Evolutionary conservation across 176 grass and related monocot species (phyloP).

Genomic region (Rhynchospora pubera): DNA sequence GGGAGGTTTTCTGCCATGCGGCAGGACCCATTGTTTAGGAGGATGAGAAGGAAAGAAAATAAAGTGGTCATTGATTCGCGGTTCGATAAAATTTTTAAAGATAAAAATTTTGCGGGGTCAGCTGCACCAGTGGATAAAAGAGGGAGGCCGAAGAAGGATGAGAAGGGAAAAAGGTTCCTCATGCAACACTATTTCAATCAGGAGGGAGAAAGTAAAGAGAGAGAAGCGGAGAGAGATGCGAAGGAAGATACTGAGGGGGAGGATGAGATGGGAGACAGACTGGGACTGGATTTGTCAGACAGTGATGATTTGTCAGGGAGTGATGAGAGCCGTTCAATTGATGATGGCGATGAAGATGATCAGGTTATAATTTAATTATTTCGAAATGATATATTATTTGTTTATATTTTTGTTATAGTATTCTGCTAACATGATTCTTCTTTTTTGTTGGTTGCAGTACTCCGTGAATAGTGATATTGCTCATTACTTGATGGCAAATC

Average conservation of each 20-base stretch:
- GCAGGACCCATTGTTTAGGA: slow-evolving; percentile 53
- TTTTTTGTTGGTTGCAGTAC: slow-evolving; percentile 28
- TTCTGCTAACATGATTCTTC: not conserved
- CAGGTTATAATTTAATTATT: slow-evolving; percentile 34
- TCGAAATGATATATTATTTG: not conserved
- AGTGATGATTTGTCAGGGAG: slow-evolving; percentile 31
- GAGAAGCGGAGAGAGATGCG: not conserved
- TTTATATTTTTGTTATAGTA: not conserved
- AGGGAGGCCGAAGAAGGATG: slow-evolving; percentile 43
- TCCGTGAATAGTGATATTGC: slow-evolving; percentile 60
- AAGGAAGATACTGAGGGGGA: slow-evolving; percentile 3
- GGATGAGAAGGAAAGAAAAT: slow-evolving; percentile 64
- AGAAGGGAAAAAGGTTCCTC: slow-evolving; percentile 39
- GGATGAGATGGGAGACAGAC: slow-evolving; percentile 2
- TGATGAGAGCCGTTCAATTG: slow-evolving; percentile 37
- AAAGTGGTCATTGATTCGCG: slow-evolving; percentile 69
- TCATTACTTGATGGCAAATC: slow-evolving; percentile 56
- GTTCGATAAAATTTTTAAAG: slow-evolving; percentile 57
- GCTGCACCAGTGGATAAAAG: slow-evolving; percentile 69
- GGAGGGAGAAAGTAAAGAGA: slow-evolving; percentile 16
- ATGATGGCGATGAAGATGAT: slow-evolving; percentile 39
- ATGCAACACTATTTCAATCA: slow-evolving; percentile 67
- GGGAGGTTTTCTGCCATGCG: slow-evolving; percentile 48
- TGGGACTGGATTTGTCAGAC: slow-evolving; percentile 10
- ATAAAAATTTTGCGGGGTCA: slow-evolving; percentile 50